Evolutionary conservation across 441 rosid species (phyloP), one percentile per base, ranked within the genome.

Genomic region (Eutrema salsugineum): DNA sequence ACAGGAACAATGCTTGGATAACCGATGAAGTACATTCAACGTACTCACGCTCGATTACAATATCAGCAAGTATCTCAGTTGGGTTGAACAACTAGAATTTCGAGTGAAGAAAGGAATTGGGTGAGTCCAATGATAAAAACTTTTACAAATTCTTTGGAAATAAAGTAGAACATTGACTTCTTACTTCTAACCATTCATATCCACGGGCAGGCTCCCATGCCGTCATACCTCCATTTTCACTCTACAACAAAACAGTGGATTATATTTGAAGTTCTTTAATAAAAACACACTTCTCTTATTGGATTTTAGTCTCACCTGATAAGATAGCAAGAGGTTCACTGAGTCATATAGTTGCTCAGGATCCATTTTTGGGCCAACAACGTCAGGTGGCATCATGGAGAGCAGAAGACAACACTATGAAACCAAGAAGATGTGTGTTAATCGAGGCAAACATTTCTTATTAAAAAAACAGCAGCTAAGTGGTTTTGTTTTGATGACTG

Each of bases 151-250:
- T 15, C 1, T 38, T 53, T 56, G 35, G 20, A 5, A 14, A 17
- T 16, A 15, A 32, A 6, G 32, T 35, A 46, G 11, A 28, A 53
- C 35, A 28, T 2, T 28, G 36, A 53, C 3, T 6, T 59, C 84
- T 76, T 74, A 90, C 91, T 79, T 90, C 91, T 76, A 90, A 68
- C 97, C 96, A 89, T 6, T 83, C 68, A 22, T 78, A 83, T 63
- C 88, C 88, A 76, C 88, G 81, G 36, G 79, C 86, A 14, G 95
- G 95, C 48, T 91, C 95, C 97, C 97, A 89, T 3, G 90, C 90
- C 11, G 90, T 15, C 66, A 86, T 43, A 36, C 94, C 97, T 24
- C 97, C 93, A 71, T 86, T 87, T 78, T 84, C 67, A 57, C 92
- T 91, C 94, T 91, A 70, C 20, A 73, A 49, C 5, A 70, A 42